A percentile compares a stretch with the other conserved stretches of the same genome.
phyloP scores from a whole-genome alignment of 2,329 filamentous ascomycete genomes.

The Alternaria arbusti region DNA sequence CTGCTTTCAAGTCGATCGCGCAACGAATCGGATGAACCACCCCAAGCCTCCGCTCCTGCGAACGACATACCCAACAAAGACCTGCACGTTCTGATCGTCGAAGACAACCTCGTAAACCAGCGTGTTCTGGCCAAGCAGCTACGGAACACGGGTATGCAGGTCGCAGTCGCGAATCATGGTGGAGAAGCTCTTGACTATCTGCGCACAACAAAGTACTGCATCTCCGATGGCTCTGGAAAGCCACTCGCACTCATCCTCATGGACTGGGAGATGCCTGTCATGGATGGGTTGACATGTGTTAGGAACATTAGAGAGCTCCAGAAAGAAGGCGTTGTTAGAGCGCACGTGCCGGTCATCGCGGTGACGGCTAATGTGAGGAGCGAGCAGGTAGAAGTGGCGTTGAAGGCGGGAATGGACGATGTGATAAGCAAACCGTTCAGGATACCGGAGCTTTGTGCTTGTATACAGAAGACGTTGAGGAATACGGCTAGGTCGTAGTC shows the following conservation, averaged over 20 bases:
- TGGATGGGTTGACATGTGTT: constrained; percentile 40
- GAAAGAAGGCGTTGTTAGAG: constrained; percentile 19
- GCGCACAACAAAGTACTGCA: constrained; percentile 30
- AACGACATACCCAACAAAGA: constrained; percentile 8
- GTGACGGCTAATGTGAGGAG: constrained; percentile 45
- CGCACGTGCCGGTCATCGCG: constrained; percentile 40
- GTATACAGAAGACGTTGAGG: constrained; percentile 26
- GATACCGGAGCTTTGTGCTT: constrained; percentile 33
- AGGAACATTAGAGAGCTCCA: constrained; percentile 36
- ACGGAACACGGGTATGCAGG: constrained; percentile 43
- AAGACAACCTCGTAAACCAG: constrained; percentile 52
- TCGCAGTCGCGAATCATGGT: constrained; percentile 49
- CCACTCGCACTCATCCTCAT: constrained; percentile 35
- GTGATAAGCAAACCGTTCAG: constrained; percentile 79
- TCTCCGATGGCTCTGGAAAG: constrained; percentile 11
- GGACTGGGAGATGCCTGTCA: constrained; percentile 45
- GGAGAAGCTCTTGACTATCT: constrained; percentile 48
- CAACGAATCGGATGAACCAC: constrained; percentile 4
- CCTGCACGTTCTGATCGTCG: constrained; percentile 40
- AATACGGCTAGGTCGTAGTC: not conserved
- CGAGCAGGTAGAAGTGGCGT: constrained; percentile 38
- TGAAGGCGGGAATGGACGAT: constrained; percentile 45
- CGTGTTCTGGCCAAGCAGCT: constrained; percentile 50
- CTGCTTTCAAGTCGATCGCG: constrained; percentile 11
- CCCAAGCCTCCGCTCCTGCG: not conserved